Conservation (phyloP, 2,329 filamentous ascomycete species). For the Diaporthe humulicola region DNA sequence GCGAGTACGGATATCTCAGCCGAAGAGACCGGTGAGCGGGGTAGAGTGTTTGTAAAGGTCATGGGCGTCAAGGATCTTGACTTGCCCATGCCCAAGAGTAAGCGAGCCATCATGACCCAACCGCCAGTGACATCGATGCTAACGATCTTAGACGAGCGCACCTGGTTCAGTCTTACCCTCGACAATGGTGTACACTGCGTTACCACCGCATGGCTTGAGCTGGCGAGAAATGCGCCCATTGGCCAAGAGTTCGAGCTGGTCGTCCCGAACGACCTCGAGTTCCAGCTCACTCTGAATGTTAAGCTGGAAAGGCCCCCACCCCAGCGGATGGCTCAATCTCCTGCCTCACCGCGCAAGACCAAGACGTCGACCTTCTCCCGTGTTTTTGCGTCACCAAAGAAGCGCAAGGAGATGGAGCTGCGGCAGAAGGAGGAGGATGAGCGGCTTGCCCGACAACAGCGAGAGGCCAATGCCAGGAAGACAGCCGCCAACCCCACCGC, state of each 20-base stretch:
- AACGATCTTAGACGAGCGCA: constrained; percentile 77
- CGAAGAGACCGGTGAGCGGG: constrained; percentile 87
- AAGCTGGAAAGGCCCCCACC: constrained; percentile 88
- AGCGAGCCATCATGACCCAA: constrained; percentile 51
- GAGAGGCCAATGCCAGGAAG: constrained; percentile 74
- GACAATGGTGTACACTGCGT: constrained; percentile 99
- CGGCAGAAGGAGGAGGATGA: constrained; percentile 87
- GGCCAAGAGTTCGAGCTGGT: constrained; percentile 98
- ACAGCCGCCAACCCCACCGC: constrained; percentile 75
- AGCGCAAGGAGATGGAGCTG: constrained; percentile 93
- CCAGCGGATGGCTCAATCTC: constrained; percentile 64
- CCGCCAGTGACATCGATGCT: constrained; percentile 36
- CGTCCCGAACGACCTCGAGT: constrained; percentile 97
- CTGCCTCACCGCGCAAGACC: constrained; percentile 73
- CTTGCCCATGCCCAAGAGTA: constrained; percentile 89
- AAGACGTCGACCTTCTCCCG: constrained; percentile 93
- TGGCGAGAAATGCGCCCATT: constrained; percentile 92
- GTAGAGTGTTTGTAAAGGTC: constrained; percentile 97
- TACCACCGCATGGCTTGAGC: constrained; percentile 93
- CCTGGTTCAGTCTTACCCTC: constrained; percentile 96
- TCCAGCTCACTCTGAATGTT: constrained; percentile 96
- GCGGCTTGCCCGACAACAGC: constrained; percentile 73
- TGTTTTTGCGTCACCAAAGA: constrained; percentile 94
- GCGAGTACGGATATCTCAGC: constrained; percentile 66
- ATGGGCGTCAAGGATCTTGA: constrained; percentile 97